Conservation (phyloP, 2,329 filamentous ascomycete species). For the Fusarium circinatum region DNA sequence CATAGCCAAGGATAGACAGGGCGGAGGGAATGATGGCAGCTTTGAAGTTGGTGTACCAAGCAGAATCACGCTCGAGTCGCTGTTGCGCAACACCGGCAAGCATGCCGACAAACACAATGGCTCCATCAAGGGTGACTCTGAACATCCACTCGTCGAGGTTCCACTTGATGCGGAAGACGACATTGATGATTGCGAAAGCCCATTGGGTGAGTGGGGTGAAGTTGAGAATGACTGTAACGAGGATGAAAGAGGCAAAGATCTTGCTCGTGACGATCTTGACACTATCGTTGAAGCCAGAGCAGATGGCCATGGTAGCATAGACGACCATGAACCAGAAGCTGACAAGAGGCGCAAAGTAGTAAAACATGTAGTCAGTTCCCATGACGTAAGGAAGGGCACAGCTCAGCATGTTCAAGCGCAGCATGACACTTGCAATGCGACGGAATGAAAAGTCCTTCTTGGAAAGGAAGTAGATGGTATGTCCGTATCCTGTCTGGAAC, state of each 20-base stretch:
- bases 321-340: slow-evolving; percentile 71
- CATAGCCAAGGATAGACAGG: slow-evolving; percentile 48
- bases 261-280: slow-evolving; percentile 58
- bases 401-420: slow-evolving; percentile 67
- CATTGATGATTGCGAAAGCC: slow-evolving; percentile 46
- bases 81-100: slow-evolving; percentile 48
- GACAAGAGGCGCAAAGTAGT: slow-evolving; percentile 68
- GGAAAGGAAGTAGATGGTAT: slow-evolving; percentile 67
- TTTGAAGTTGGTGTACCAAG: slow-evolving; percentile 36
- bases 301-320: slow-evolving; percentile 61
- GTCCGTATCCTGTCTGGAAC: slow-evolving; percentile 71
- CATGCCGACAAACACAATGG: slow-evolving; percentile 67
- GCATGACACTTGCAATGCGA: slow-evolving; percentile 62
- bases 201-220: slow-evolving; percentile 31
- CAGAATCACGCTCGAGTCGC: slow-evolving; percentile 26
- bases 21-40: slow-evolving; percentile 34
- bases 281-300: slow-evolving; percentile 54
- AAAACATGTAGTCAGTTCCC: slow-evolving; percentile 61
- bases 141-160: slow-evolving; percentile 60
- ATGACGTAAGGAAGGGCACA: slow-evolving; percentile 65
- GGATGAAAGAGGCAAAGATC: slow-evolving; percentile 54
- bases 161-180: slow-evolving; percentile 60
- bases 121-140: slow-evolving; percentile 62
- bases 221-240: slow-evolving; percentile 46
- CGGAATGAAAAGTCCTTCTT: slow-evolving; percentile 66